Conservation (phyloP, 2,329 filamentous ascomycete genomes). For the Pyrenochaeta sp. region DNA sequence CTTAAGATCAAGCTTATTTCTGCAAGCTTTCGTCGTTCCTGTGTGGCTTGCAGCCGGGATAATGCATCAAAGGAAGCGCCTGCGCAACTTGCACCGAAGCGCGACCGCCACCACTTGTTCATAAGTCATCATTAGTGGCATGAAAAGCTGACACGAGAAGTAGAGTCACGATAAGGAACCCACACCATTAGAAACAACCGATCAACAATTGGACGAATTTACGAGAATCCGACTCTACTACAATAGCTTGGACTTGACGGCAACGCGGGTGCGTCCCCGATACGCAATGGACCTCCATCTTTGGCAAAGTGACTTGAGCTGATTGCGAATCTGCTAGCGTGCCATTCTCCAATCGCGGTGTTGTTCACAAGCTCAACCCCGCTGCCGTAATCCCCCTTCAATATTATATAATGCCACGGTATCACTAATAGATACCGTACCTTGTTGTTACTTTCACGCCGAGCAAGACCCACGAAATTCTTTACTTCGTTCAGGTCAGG, state of each 20-base stretch:
- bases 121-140: background rate
- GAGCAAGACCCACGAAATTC: background rate
- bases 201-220: too few species aligned
- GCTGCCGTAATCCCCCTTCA: slow-evolving; percentile 15
- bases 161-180: too few species aligned
- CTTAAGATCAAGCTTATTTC: too few species aligned
- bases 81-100: background rate
- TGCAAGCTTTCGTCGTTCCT: too few species aligned
- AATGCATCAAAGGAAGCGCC: too few species aligned
- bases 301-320: slow-evolving; percentile 2
- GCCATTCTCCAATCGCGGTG: slow-evolving; percentile 13
- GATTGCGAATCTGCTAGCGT: background rate
- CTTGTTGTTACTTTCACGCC: background rate
- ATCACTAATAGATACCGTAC: background rate
- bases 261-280: too few species aligned
- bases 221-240: background rate
- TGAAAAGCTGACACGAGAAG: too few species aligned
- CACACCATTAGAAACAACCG: too few species aligned
- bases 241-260: background rate
- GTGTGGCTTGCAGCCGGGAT: too few species aligned
- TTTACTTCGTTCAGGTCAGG: background rate
- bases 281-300: background rate
- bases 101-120: background rate
- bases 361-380: slow-evolving; percentile 5
- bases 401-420: slow-evolving; percentile 13